phyloP scores from a whole-genome alignment of 305 asterid genomes.

The Fraxinus latifolia region DNA sequence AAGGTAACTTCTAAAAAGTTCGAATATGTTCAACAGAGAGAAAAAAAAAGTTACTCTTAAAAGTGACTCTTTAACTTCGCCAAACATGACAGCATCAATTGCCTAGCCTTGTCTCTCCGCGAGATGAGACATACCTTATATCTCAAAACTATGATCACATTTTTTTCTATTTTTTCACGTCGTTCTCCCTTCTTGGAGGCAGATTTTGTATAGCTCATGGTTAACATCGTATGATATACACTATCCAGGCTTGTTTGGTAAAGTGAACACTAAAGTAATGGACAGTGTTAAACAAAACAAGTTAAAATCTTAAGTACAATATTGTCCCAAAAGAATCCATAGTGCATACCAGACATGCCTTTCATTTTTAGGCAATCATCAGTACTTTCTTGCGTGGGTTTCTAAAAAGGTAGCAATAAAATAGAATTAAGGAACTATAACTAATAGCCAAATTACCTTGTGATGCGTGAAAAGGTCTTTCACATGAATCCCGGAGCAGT shows the following conservation, averaged over 20 bases:
- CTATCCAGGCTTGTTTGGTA: background rate
- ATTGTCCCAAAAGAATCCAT: background rate
- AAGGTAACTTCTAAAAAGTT: background rate
- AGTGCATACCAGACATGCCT: background rate
- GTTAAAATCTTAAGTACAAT: background rate
- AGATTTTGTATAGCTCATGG: background rate
- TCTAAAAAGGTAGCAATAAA: background rate
- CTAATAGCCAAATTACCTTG: slow-evolving; percentile 43
- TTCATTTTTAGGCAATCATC: background rate
- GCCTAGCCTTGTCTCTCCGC: background rate
- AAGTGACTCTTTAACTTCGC: background rate
- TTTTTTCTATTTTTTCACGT: background rate
- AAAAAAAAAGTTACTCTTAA: background rate
- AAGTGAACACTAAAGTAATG: background rate
- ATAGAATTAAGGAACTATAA: background rate
- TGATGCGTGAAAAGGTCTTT: slow-evolving; percentile 28
- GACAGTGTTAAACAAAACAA: background rate
- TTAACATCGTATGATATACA: background rate
- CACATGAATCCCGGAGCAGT: slow-evolving; percentile 27
- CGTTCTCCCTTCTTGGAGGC: background rate
- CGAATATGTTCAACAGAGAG: background rate
- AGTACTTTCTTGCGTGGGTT: background rate
- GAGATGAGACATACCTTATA: background rate
- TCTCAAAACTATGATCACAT: background rate
- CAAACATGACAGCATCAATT: background rate